Evolutionary conservation across 2,329 filamentous ascomycete genomes (phyloP), one percentile per base, ranked within the genome.

Genomic region (Chalaropsis thielavioides): DNA sequence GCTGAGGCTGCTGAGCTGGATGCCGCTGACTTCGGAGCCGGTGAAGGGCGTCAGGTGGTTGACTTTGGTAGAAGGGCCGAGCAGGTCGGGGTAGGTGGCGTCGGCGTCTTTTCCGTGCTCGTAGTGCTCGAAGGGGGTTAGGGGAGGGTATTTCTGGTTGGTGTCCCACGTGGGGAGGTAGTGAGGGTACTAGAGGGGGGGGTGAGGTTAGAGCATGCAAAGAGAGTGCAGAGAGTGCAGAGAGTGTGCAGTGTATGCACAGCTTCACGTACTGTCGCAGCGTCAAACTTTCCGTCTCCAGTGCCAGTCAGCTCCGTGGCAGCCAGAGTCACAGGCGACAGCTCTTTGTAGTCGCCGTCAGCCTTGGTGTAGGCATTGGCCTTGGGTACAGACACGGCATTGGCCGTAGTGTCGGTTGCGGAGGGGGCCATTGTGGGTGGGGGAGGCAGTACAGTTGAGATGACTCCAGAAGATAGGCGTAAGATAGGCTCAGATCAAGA

Each of bases 21-120:
- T 76, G 44, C 87, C 87, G 3, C 76, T 78, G 40, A 92, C 78
- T 71, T 91, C 88, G 17, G 86, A 83, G 65, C 89, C 89, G 69
- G 89, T 91, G 59, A 82, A 84, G 0, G 87, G 87, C 0, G 88
- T 90, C 44, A 92, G 75, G 24, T 91, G 78, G 11, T 76, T 79
- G 51, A 85, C 75, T 40, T 79, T 74, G 7, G 76, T 76, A n/a
- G 75, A 75, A 44, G 76, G 73, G 2, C 79, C 77, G 1, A 92
- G 77, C 1, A 92, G 81, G 68, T 91, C 87, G 0, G 83, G 81
- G 70, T 87, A 90, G 1, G 78, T 75, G 1, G 82, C 77, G 71
- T 92, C 86, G 59, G 89, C 88, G 69, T 90, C 85, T 70, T 86
- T 85, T 69, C 88, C 89, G 70, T 88, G 88, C 65, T 92, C 88